Percentiles rank a stretch among this genome's conserved stretches.
Evolutionary conservation across 306 rosid genomes (phyloP).

Genomic region (Trichosanthes truncata): DNA sequence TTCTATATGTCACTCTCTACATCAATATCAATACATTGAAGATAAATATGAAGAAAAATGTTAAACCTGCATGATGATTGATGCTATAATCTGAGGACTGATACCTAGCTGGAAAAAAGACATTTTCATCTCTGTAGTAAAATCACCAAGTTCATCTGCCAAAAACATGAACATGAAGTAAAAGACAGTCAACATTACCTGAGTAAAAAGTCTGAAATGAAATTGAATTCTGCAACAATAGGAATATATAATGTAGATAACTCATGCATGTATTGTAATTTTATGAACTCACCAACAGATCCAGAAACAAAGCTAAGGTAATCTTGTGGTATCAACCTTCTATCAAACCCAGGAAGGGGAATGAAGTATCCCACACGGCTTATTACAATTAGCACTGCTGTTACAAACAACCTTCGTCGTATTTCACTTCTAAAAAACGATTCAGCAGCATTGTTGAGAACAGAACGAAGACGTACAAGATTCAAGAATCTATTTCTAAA

Average conservation of each 20-base stretch:
- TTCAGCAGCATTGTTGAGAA: conserved; percentile 69
- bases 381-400: conserved; percentile 64
- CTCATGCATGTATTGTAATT: background rate
- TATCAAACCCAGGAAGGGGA: conserved; percentile 94
- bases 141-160: conserved; percentile 97
- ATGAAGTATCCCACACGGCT: conserved; percentile 93
- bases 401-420: conserved; percentile 75
- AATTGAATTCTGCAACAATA: background rate
- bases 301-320: conserved; percentile 90
- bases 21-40: background rate
- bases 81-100: conserved; percentile 95
- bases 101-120: conserved; percentile 97
- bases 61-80: conserved; percentile 92
- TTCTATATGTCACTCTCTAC: background rate
- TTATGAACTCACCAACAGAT: conserved; percentile 54
- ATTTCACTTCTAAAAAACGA: conserved; percentile 94
- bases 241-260: background rate
- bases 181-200: background rate
- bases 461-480: conserved; percentile 65
- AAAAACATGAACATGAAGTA: conserved; percentile 27
- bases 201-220: background rate
- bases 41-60: conserved; percentile 5
- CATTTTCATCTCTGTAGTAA: conserved; percentile 70
- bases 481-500: conserved; percentile 61
- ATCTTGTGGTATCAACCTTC: conserved; percentile 91